Evolutionary conservation across 495 filamentous ascomycete species (phyloP), one percentile per base, ranked within the genome.

Genomic region (Ramalina intermedia): DNA sequence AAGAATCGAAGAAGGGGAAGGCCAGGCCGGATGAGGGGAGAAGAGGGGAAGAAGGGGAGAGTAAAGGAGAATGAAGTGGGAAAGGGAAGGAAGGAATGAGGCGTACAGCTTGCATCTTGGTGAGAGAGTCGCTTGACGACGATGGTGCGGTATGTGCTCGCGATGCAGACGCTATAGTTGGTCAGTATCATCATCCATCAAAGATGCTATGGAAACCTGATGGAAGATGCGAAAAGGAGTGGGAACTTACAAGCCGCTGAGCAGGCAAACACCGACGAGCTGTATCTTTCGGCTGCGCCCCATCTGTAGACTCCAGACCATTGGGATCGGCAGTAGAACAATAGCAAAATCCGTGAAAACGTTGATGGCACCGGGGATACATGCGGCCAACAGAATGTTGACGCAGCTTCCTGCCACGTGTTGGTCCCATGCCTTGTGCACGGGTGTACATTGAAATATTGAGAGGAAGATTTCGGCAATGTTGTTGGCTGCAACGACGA

Each of bases 401-500:
- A 65, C 53, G 48, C 63, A 64, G n/a, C 49, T 35, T 1, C 59
- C 60, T 26, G 41, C 21, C 18, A 29, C 26, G 6, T 17, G 29
- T 7, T 46, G 42, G 17, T 50, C 51, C 45, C 51, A 49, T 18
- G 40, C 35, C 16, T 33, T 23, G 2, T 26, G 13, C 11, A 49
- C 23, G 21, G 51, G 46, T 38, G 37, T 0, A 12, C 51, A 54
- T 37, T 49, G 46, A 16, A 54, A 42, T 33, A 48, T 37, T 9
- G 41, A 35, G 4, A 41, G 38, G n/a, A 51, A 38, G 21, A 20
- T 45, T 24, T 39, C 11, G 16, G 44, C 35, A 14, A 47, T 39
- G 50, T 43, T 52, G 29, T 68, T 66, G 2, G 56, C 61, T 1
- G 61, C 46, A 21, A 61, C 62, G 47, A 67, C 63, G 43, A 63